Conservation (phyloP, 2,329 filamentous ascomycete genomes). For the Monosporascus cannonballus region DNA sequence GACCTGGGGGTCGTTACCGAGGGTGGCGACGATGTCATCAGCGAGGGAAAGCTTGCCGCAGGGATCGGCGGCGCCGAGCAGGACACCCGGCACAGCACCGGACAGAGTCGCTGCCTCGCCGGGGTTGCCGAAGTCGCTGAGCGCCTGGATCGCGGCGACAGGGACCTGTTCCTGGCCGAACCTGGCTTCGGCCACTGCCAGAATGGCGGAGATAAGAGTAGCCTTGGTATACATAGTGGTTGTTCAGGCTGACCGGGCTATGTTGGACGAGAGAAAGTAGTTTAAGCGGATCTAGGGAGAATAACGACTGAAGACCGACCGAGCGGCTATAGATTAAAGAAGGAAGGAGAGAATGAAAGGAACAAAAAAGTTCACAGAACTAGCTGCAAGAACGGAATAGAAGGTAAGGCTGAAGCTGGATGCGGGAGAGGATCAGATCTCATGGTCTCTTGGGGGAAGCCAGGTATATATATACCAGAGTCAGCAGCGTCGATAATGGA, state of each 20-base stretch:
- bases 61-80: conserved; percentile 59
- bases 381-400: conserved; percentile 20
- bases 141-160: conserved; percentile 46
- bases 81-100: conserved; percentile 53
- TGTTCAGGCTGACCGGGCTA: conserved; percentile 8
- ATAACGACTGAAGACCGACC: conserved; percentile 20
- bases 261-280: conserved; percentile 14
- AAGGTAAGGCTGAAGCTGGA: conserved; percentile 12
- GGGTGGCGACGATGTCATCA: conserved; percentile 56
- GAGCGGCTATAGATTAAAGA: conserved; percentile 21
- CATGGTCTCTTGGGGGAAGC: conserved; percentile 15
- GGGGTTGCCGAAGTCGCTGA: conserved; percentile 48
- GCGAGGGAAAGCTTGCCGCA: conserved; percentile 62
- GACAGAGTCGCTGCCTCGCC: conserved; percentile 59
- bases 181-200: conserved; percentile 44
- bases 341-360: conserved; percentile 25
- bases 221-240: conserved; percentile 37
- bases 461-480: conserved; percentile 4
- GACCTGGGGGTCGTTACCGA: conserved; percentile 54
- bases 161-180: conserved; percentile 60
- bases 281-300: conserved; percentile 3
- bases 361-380: conserved; percentile 34
- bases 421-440: conserved; percentile 24
- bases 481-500: conserved; percentile 8
- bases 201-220: conserved; percentile 32